phyloP scores from a whole-genome alignment of 2,329 filamentous ascomycete species.

The Hypocreales sp. region DNA sequence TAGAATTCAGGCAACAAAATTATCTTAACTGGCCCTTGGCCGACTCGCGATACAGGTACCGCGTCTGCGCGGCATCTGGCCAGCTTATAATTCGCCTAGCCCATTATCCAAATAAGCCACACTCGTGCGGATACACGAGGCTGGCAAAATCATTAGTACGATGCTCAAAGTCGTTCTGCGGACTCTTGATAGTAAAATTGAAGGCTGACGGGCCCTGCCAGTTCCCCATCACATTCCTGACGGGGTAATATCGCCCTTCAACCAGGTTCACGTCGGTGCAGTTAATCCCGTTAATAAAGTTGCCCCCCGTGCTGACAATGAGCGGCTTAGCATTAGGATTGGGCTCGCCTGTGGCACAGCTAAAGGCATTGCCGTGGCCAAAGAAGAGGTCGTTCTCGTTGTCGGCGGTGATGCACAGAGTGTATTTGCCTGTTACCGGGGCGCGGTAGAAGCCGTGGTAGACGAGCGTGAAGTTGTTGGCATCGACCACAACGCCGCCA shows the following conservation, averaged over 20 bases:
- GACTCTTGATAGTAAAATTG: constrained; percentile 4
- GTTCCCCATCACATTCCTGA: constrained; percentile 9
- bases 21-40: no score
- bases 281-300: constrained; percentile 6
- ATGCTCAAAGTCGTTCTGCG: constrained; percentile 3
- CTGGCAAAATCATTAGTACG: constrained; percentile 3
- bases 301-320: constrained; percentile 5
- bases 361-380: constrained; percentile 7
- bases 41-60: no score
- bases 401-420: constrained; percentile 8
- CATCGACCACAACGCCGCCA: constrained; percentile 7
- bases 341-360: constrained; percentile 3
- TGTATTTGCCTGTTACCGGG: constrained; percentile 5
- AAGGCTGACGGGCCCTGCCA: constrained; percentile 5
- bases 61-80: no score
- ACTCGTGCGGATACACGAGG: constrained; percentile 2
- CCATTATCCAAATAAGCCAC: background rate
- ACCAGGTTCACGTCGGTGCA: constrained; percentile 6
- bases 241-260: constrained; percentile 6
- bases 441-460: constrained; percentile 7
- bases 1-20: no score
- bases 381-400: constrained; percentile 10
- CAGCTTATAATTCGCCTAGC: no score
- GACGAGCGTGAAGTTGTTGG: constrained; percentile 10
- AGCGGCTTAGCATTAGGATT: constrained; percentile 3